Evolutionary conservation across 202 grass and related monocot species (phyloP), one percentile per base, ranked within the genome.

Genomic region (Zoysia matrella): DNA sequence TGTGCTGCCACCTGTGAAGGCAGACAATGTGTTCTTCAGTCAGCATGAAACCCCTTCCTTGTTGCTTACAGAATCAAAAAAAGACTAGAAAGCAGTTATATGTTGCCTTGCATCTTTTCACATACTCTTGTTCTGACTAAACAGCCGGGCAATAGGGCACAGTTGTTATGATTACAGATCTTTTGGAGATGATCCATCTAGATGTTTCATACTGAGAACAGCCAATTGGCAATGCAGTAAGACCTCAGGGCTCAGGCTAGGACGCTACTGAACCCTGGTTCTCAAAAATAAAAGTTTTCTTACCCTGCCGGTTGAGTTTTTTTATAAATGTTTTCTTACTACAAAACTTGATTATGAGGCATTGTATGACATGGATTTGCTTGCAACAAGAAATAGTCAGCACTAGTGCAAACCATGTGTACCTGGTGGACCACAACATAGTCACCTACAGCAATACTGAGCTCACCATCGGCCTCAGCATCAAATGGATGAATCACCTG

Each of bases 401-500:
- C 2, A 47, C 51, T 60, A 22, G 64, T 47, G 60, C 60, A 76
- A 83, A 69, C 18, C 12, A 58, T 52, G 49, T 83, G 44, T 94
- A 97, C 95, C 95, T 97, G 95, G 22, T 91, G 89, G 63, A 99
- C 87, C 65, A 93, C 87, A 49, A 99, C 81, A 60, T 88, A 89
- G 80, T 99, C 96, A 79, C 91, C 96, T 61, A 99, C 69, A 0
- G 89, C 78, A 14, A 99, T 81, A 93, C 83, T 90, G 43, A 99
- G 96, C 72, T 99, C 96, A 39, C 96, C 89, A 85, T 94, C 91
- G 52, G 93, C 74, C 85, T 96, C 91, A 57, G 89, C 71, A 94
- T 93, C 22, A 30, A 30, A 30, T 30, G 22, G 22, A 30, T 30
- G 22, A 30, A 30, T 30, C 22, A 30, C 22, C 96, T 99, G 78